phyloP scores from a whole-genome alignment of 768 basidiomycete genomes.

The Pisolithus microcarpus region DNA sequence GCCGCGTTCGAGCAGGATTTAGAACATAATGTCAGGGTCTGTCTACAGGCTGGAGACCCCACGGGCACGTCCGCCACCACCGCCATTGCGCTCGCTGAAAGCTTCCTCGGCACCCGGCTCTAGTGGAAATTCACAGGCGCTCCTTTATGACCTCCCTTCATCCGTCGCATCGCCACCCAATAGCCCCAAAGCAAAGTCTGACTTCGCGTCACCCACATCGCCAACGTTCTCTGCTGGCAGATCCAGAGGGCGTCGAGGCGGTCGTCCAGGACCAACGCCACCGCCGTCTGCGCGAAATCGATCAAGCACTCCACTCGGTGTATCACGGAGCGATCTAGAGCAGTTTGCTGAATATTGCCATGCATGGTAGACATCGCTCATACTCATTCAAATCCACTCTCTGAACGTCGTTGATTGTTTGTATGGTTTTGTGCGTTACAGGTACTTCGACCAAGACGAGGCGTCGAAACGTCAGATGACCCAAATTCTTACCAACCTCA shows the following conservation, averaged over 20 bases:
- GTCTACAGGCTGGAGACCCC: constrained; percentile 62
- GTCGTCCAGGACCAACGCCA: constrained; percentile 44
- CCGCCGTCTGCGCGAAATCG: constrained; percentile 55
- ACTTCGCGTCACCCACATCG: constrained; percentile 48
- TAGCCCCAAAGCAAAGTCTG: constrained; percentile 39
- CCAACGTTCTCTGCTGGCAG: constrained; percentile 46
- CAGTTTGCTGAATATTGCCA: constrained; percentile 71
- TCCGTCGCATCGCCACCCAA: constrained; percentile 49
- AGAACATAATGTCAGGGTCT: constrained; percentile 46
- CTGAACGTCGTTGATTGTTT: neutral
- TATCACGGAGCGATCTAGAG: constrained; percentile 63
- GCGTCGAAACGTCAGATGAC: constrained; percentile 74
- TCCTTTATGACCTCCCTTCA: constrained; percentile 73
- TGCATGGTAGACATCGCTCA: constrained; percentile 50
- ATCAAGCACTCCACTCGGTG: constrained; percentile 63
- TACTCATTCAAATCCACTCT: neutral
- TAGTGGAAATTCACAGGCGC: constrained; percentile 47
- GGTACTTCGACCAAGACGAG: constrained; percentile 83
- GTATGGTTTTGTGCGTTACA: constrained; percentile 23
- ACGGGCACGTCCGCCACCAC: constrained; percentile 49
- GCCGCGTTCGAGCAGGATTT: constrained; percentile 30
- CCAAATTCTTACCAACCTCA: constrained; percentile 70
- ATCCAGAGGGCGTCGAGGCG: constrained; percentile 42
- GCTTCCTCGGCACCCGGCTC: constrained; percentile 37
- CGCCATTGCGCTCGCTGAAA: constrained; percentile 48